A percentile compares a stretch with the other conserved stretches of the same genome.
Evolutionary conservation across 441 rosid genomes (phyloP).

Genomic region (Erysimum pusillum): DNA sequence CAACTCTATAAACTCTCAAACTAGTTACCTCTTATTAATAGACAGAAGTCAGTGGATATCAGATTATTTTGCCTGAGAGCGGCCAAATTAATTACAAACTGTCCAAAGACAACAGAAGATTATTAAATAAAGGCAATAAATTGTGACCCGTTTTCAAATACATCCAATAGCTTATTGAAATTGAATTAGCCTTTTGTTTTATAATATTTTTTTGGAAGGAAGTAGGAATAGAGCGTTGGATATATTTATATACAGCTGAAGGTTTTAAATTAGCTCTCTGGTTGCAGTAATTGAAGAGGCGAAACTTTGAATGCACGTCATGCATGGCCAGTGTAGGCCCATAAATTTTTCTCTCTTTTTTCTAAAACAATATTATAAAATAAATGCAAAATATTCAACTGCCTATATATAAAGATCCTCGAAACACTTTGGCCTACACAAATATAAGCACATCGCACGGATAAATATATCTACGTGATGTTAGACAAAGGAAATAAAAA

Average conservation of each 20-base stretch:
- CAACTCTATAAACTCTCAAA: neutral
- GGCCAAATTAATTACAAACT: constrained; percentile 35
- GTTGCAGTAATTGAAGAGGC: constrained; percentile 47
- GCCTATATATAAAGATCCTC: constrained; percentile 48
- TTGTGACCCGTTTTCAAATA: neutral
- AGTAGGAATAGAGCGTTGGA: constrained; percentile 40
- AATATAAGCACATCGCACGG: constrained; percentile 35
- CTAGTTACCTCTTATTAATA: neutral
- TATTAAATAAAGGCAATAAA: constrained; percentile 31
- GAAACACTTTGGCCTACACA: constrained; percentile 31
- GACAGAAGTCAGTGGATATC: constrained; percentile 4
- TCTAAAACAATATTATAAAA: neutral
- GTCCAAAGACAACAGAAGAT: constrained; percentile 30
- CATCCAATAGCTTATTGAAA: constrained; percentile 20
- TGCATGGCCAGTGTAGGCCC: constrained; percentile 44
- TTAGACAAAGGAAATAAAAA: constrained; percentile 49
- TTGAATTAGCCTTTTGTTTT: constrained; percentile 14
- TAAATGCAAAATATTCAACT: neutral
- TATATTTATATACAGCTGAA: constrained; percentile 33
- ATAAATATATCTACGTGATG: constrained; percentile 12
- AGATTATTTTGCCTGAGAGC: neutral
- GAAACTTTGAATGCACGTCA: constrained; percentile 65
- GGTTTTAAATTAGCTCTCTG: constrained; percentile 34
- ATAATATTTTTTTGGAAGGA: neutral
- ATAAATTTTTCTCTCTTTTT: neutral